Evolutionary conservation across 2,329 filamentous ascomycete species (phyloP), one percentile per base, ranked within the genome.

Genomic region (Xylaria digitata): DNA sequence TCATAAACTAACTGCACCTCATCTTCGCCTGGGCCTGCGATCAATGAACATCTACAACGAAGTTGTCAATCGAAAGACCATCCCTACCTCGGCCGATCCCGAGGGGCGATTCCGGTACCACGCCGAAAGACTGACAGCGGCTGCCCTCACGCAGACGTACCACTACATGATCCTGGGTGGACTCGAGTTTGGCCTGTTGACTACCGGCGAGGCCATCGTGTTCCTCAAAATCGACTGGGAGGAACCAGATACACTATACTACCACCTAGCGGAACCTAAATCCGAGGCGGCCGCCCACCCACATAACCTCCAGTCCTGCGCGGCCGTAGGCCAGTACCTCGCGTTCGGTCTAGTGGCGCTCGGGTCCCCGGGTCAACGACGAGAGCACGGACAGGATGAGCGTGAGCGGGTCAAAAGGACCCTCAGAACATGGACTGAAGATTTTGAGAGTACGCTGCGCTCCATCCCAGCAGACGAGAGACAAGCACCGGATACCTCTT

Each of bases 161-260:
- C 78, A 82, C 42, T 85, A 85, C 72, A 86, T 86, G 79, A 78
- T 86, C 11, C 71, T 81, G 56, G 75, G 74, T 15, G 80, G 84
- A 0, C 75, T 84, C 6, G 77, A 82, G 62, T 83, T 82, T 66
- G 78, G 83, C 13, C 75, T 78, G 30, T 61, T 85, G 43, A 78
- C 76, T 17, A 84, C 80, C 1, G 80, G 80, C 23, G 79, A 84
- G 71, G 76, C 78, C 2, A 80, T 79, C 53, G 78, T 84, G 34
- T 84, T 83, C 63, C 76, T 85, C n/a, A 78, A 75, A 52, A 66
- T 82, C 9, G 63, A 76, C 53, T 77, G 66, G 74, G 13, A 58
- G 1, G 45, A 77, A 26, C 74, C 75, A 0, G 63, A 61, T 6
- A 76, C 69, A 9, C 68, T 80, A 0, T 72, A 70, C 37, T 81